Conservation (phyloP, 192 early-diverging fungal species). For the Backusella australiensis region DNA sequence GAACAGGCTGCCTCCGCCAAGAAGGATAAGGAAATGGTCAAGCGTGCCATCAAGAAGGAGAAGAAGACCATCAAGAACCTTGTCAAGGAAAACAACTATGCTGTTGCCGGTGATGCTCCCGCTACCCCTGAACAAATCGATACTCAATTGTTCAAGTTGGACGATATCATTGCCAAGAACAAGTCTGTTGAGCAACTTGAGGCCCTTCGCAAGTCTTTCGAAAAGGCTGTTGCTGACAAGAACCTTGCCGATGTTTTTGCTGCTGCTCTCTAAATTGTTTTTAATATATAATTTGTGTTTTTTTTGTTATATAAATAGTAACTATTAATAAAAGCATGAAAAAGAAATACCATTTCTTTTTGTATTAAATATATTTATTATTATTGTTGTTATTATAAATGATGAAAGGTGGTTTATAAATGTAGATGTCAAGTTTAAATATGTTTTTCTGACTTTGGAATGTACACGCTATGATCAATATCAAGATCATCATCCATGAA, state of each 20-base stretch:
- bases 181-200: constrained; percentile 53
- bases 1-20: constrained; percentile 58
- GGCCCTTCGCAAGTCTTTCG: constrained; percentile 55
- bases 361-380: neutral
- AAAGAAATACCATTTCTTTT: neutral
- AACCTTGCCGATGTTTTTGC: constrained; percentile 59
- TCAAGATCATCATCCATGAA: constrained; percentile 14
- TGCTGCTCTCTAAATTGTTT: constrained; percentile 30
- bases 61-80: constrained; percentile 84
- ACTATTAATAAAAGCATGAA: neutral
- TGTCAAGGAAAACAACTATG: constrained; percentile 79
- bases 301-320: neutral
- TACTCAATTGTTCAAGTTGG: constrained; percentile 72
- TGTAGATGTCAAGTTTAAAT: neutral
- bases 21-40: constrained; percentile 86
- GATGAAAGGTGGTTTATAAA: neutral
- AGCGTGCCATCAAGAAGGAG: constrained; percentile 88
- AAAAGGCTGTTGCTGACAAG: constrained; percentile 62
- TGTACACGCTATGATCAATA: constrained; percentile 1
- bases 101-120: constrained; percentile 53
- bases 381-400: neutral
- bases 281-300: too few species aligned
- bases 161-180: constrained; percentile 71
- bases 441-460: neutral
- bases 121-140: constrained; percentile 63